Percentiles rank a stretch among this genome's conserved stretches.
Conservation (phyloP, 2,329 filamentous ascomycete species). For the Aplosporella prunicola region DNA sequence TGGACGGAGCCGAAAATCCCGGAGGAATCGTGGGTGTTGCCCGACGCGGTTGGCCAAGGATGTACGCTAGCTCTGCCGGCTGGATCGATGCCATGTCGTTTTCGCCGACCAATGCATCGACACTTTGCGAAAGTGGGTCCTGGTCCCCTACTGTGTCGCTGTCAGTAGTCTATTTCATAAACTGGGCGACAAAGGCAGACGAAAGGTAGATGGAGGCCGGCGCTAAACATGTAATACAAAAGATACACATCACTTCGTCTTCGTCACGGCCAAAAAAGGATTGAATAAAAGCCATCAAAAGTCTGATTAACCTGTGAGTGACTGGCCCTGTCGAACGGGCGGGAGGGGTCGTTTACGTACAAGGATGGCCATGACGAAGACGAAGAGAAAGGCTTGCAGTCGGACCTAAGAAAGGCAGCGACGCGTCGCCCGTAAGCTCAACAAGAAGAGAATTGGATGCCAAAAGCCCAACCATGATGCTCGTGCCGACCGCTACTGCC, state of each 20-base stretch:
- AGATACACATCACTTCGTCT: conserved; percentile 23
- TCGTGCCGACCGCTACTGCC: conserved; percentile 13
- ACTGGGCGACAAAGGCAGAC: conserved; percentile 5
- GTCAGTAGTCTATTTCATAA: conserved; percentile 38
- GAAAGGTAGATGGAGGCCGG: conserved; percentile 11
- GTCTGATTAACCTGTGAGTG: conserved; percentile 32
- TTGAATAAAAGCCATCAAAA: conserved; percentile 27
- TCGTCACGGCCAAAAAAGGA: conserved; percentile 28
- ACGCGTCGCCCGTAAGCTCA: conserved; percentile 22
- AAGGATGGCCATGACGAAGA: conserved; percentile 37
- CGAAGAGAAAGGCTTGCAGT: conserved; percentile 32
- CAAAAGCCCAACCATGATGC: conserved; percentile 14
- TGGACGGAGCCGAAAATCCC: conserved; percentile 30
- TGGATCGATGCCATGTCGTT: conserved; percentile 23
- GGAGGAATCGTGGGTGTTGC: conserved; percentile 38
- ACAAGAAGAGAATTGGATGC: conserved; percentile 12
- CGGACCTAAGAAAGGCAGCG: conserved; percentile 26
- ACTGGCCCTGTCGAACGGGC: conserved; percentile 26
- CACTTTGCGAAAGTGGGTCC: conserved; percentile 38
- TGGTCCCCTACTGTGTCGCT: conserved; percentile 11
- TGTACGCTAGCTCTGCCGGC: conserved; percentile 12
- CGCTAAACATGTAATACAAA: conserved; percentile 12
- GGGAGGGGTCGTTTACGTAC: conserved; percentile 34
- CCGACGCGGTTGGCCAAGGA: conserved; percentile 29
- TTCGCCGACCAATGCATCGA: conserved; percentile 61